Percentiles rank a stretch among this genome's conserved stretches.
These are phyloP conservation scores for Aspergillus bridgeri DNA, from an alignment of 495 filamentous ascomycete genomes.

Conservation along the genomic window DNA sequence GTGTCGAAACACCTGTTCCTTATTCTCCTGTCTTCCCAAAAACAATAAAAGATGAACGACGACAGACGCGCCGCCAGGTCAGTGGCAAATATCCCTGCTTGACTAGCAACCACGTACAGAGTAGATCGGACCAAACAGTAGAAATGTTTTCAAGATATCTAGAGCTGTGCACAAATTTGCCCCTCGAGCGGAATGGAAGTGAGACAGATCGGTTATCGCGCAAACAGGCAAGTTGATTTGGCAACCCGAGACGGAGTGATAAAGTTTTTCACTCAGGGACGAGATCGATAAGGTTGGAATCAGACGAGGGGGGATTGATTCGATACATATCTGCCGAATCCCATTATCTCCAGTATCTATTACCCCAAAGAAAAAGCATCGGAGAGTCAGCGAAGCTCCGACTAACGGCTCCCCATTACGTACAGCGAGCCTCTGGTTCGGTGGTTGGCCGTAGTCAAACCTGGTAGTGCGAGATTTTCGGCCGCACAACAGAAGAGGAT, in stretches of 20 bases:
- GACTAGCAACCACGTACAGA: neutral
- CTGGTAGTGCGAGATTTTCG: conserved; percentile 7
- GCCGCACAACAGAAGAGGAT: neutral
- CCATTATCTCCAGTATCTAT: neutral
- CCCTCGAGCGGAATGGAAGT: neutral
- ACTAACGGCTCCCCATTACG: conserved; percentile 12
- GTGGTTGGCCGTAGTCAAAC: neutral
- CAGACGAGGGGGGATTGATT: neutral
- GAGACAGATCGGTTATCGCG: neutral
- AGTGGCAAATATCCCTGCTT: neutral
- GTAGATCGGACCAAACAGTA: neutral
- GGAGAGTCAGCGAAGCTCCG: conserved; percentile 5
- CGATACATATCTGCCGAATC: neutral
- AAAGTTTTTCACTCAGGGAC: neutral
- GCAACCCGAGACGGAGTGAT: neutral
- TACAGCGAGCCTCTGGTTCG: conserved; percentile 5
- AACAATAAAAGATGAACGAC: neutral
- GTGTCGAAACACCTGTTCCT: neutral
- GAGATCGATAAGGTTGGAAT: neutral
- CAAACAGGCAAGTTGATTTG: neutral
- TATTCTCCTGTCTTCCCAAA: neutral
- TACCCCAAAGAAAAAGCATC: conserved; percentile 3
- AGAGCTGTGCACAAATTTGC: neutral
- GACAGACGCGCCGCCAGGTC: neutral
- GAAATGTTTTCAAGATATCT: neutral